Conservation (phyloP, 2,329 filamentous ascomycete genomes). For the Tolypocladium cylindrosporum region DNA sequence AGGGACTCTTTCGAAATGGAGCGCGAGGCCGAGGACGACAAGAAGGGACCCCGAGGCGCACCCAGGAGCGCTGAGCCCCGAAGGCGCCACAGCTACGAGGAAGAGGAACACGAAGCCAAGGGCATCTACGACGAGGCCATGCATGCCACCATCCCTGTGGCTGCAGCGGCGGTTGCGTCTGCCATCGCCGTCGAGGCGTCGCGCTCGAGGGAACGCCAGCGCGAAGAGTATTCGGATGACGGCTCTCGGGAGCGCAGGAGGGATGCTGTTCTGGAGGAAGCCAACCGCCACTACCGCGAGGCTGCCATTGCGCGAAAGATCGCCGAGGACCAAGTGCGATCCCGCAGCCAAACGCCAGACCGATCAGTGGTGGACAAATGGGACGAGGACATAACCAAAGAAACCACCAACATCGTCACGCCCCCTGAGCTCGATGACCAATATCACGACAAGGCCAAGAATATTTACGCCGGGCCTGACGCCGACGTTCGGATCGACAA, state of each 20-base stretch:
- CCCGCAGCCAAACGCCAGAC: conserved; percentile 40
- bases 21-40: conserved; percentile 20
- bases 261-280: conserved; percentile 43
- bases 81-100: conserved; percentile 17
- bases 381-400: conserved; percentile 24
- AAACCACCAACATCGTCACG: conserved; percentile 38
- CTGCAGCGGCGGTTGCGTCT: conserved; percentile 34
- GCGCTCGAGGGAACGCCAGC: conserved; percentile 20
- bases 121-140: conserved; percentile 34
- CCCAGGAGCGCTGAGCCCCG: conserved; percentile 11
- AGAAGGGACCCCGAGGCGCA: conserved; percentile 10
- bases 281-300: conserved; percentile 48
- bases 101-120: conserved; percentile 33
- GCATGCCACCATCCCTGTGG: conserved; percentile 37
- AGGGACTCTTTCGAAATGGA: conserved; percentile 39
- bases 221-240: conserved; percentile 21
- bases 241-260: conserved; percentile 21
- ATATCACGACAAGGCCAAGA: conserved; percentile 27
- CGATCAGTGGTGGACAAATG: conserved; percentile 47
- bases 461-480: conserved; percentile 46
- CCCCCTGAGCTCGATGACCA: conserved; percentile 40
- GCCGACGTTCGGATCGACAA: conserved; percentile 56
- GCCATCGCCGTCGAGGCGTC: conserved; percentile 34
- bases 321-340: conserved; percentile 42
- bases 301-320: conserved; percentile 42